Evolutionary conservation across 73 alveolate species (phyloP), one percentile per base, ranked within the genome.

Genomic region (Tetrahymena elliotti): DNA sequence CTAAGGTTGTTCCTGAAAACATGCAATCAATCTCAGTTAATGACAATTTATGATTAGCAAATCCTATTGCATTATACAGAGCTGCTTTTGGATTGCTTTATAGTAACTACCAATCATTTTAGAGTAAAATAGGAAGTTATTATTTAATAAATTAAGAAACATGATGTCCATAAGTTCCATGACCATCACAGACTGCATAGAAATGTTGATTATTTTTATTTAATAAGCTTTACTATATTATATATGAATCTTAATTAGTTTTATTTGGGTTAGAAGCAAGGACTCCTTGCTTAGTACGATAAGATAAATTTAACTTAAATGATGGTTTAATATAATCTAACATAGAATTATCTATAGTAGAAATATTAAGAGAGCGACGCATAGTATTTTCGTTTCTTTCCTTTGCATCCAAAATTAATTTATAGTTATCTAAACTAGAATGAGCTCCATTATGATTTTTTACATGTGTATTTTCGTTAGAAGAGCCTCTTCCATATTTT

Each of bases 151-250:
- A 94, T 24, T 82, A 53, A 16, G 97, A 95, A 22, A 96, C 98
- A 24, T 96, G 96, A 84, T 94, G 93, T 27, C 98, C 98, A 52
- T 93, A 96, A 39, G 82, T 27, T 13, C 98, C 98, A 83, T 96
- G 98, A 5, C 98, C 98, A 83, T 96, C 98, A 52, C 97, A 95
- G 13, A 96, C 98, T 34, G 97, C 53, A 93, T 93, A 96, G 94
- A 96, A 96, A 93, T 96, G 98, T 20, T 93, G 40, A 82, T 52
- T 95, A 84, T 24, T 37, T 20, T 38, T 84, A 38, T 84, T 84
- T 84, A 37, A n/a, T n/a, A 84, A n/a, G 20, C 27, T 37, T 24
- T 40, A 38, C 22, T 24, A 38, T 2, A 84, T 84, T 22, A 84
- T 84, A 35, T 27, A 84, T 0, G 94, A 37, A 20, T 84, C 94